Base-by-base conservation (phyloP, 2,329 filamentous ascomycete genomes). In the Claviceps arundinis region DNA sequence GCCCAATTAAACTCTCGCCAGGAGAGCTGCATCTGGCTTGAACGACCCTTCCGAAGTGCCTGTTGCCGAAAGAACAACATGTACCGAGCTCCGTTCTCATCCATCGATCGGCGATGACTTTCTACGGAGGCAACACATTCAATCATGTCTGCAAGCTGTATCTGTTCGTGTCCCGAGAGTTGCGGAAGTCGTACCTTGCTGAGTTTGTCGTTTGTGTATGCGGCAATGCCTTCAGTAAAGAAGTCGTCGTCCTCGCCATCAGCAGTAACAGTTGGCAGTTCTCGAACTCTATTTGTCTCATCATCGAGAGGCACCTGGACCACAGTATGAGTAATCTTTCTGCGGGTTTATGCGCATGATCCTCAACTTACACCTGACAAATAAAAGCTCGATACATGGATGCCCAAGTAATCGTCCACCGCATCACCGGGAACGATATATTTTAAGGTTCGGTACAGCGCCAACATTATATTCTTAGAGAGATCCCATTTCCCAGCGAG, bases 1-100 rank as follows among this genome's bases (percentile, higher is more conserved):
- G 89, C 89, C 84, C 88, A 94, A 54, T 81, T 83, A 51, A 91
- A 89, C 62, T 94, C 88, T 55, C 88, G 74, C 81, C 83, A 87
- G 0, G 77, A 84, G 59, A 95, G 77, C 24, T 79, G 74, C 3
- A 82, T 77, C 60, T 85, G 77, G 55, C 78, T 78, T 2, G 78
- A 77, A 54, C 82, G 78, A 47, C 77, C 75, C 64, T 81, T 82
- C 30, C 84, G 80, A 47, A 94, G 71, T 48, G 82, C 82, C 63
- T 91, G 83, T 61, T 94, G 86, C 19, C 88, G 78, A 69, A 91
- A 93, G 67, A 93, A 93, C 13, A 95, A 73, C 68, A 95, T 80
- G 66, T 90, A 96, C 44, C 89, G 82, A 8, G 87, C 85, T 3
- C 87, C 90, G 61, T 95, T 95, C 60, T 88, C 87, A 61, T 96